Base-by-base conservation (phyloP, 2,329 filamentous ascomycete genomes). In the Ophioceras dolichostomum region DNA sequence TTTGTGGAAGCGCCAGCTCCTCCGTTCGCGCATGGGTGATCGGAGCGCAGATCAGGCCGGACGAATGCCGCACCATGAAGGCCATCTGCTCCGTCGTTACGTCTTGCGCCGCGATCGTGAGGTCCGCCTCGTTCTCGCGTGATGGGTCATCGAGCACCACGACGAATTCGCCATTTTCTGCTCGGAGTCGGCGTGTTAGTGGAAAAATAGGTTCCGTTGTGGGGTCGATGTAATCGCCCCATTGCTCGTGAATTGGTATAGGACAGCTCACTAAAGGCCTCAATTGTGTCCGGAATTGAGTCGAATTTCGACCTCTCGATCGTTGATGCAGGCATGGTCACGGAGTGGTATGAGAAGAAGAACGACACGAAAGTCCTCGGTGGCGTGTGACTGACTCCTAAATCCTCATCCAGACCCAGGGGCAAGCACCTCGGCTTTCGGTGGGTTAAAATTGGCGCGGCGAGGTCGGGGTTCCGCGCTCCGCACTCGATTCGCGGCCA, bases 71-170 rank as follows among this genome's bases (percentile, higher is more conserved):
- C 59, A 98, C 76, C 73, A 98, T 80, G 68, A 95, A 98, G 51
- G 87, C 85, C 79, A 94, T 93, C 63, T 96, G 89, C 46, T 83
- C 73, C 18, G 87, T 71, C 8, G 89, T 94, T 45, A 95, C 65
- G 51, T 82, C 73, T 47, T 86, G 68, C 44, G 87, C 89, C 47
- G 91, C 85, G 54, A 96, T 93, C 60, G 96, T 95, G 34, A 98
- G 76, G 64, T 98, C 91, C 59, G 88, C 91, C 71, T 98, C 91
- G 60, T 98, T 98, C 61, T 98, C 91, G 59, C 91, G 88, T 44
- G 79, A 76, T 45, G 86, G 78, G 48, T 85, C 83, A 67, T 98
- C 91, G 53, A 98, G 84, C 27, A 95, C 89, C 43, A 98, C 78
- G 56, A 98, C 81, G 70, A 96, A 96, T 56, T 96, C 79, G 41